A percentile compares a stretch with the other conserved stretches of the same genome.
Conservation (phyloP, 495 filamentous ascomycete species). For the Aspergillus diversus region DNA sequence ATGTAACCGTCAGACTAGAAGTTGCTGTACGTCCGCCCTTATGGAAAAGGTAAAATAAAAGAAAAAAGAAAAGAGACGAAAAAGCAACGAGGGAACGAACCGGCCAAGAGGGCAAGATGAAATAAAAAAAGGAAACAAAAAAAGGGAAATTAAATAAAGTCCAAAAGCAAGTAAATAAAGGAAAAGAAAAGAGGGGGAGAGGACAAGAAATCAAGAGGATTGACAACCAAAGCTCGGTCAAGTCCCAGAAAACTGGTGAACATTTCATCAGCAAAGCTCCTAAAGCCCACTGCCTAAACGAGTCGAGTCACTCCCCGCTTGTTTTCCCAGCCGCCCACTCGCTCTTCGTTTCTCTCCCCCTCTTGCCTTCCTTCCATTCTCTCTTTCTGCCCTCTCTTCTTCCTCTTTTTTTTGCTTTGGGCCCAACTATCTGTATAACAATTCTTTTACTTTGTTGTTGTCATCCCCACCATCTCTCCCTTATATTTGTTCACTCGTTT, state of each 20-base stretch:
- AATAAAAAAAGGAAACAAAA: slow-evolving; percentile 5
- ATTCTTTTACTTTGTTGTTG: slow-evolving; percentile 30
- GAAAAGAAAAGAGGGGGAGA: not conserved
- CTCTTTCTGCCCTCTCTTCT: slow-evolving; percentile 34
- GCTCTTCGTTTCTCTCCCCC: slow-evolving; percentile 25
- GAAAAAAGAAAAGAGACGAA: slow-evolving; percentile 10
- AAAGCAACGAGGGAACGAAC: not conserved
- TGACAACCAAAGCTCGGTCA: not conserved
- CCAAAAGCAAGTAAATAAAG: not conserved
- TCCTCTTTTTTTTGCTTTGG: slow-evolving; percentile 35
- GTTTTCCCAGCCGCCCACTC: slow-evolving; percentile 28
- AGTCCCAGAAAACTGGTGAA: not conserved
- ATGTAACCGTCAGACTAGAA: not conserved
- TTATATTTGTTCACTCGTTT: slow-evolving; percentile 27
- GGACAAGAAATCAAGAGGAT: not conserved
- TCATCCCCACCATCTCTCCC: slow-evolving; percentile 22
- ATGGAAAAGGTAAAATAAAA: slow-evolving; percentile 3
- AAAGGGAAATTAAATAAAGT: not conserved
- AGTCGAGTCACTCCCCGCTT: slow-evolving; percentile 27
- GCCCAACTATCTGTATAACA: slow-evolving; percentile 47
- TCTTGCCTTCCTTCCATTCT: slow-evolving; percentile 35
- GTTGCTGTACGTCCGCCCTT: not conserved
- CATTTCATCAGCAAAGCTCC: slow-evolving; percentile 10
- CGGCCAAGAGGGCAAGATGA: not conserved
- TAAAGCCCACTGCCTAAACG: slow-evolving; percentile 21